phyloP scores from a whole-genome alignment of 179 eudicot species.

The Carnegiea gigantea region DNA sequence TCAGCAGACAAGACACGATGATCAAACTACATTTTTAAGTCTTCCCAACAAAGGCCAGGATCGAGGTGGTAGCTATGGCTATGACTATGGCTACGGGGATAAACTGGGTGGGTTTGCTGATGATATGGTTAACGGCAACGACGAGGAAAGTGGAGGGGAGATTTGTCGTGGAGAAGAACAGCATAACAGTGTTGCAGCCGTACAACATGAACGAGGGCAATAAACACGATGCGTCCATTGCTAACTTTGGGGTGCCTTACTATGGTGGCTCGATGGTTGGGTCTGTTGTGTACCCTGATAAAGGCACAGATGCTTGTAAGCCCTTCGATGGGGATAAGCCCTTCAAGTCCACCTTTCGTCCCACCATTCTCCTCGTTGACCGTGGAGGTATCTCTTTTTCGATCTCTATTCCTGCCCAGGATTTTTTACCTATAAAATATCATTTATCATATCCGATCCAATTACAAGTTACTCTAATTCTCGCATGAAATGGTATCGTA shows the following conservation, averaged over 20 bases:
- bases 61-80: neutral
- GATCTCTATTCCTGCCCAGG: neutral
- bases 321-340: constrained; percentile 57
- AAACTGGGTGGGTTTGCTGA: neutral
- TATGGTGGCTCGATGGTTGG: constrained; percentile 80
- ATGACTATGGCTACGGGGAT: neutral
- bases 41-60: neutral
- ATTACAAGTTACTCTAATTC: too few relatives aligned
- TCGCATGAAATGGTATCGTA: too few relatives aligned
- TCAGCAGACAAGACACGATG: neutral
- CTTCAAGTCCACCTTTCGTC: constrained; percentile 58
- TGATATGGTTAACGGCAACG: neutral
- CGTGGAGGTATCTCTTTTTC: constrained; percentile 62
- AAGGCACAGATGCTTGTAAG: constrained; percentile 45
- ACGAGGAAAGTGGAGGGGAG: constrained; percentile 24
- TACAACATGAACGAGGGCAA: constrained; percentile 25
- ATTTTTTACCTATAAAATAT: too few relatives aligned
- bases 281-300: constrained; percentile 48
- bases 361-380: constrained; percentile 63
- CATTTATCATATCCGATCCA: too few relatives aligned
- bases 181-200: constrained; percentile 52
- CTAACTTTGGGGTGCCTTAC: constrained; percentile 72
- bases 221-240: constrained; percentile 61
- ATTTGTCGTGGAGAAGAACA: constrained; percentile 70
- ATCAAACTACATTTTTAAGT: neutral